These are phyloP conservation scores for Aspergillus fumigatiaffinis DNA, from an alignment of 2,329 filamentous ascomycete genomes.

Conservation along the genomic window DNA sequence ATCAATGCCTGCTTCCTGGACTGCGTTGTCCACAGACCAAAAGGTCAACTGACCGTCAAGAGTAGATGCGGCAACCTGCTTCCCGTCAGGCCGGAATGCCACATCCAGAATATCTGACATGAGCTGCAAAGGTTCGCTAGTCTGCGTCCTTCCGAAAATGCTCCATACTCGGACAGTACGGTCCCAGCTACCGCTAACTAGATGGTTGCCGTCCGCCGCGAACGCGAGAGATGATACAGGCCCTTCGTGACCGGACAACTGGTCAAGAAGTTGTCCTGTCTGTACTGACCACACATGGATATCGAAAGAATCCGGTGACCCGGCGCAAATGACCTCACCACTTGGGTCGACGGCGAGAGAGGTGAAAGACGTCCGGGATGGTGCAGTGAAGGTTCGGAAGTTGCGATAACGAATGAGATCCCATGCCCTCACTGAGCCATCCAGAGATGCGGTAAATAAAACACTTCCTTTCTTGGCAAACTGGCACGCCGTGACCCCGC, in stretches of 20 bases:
- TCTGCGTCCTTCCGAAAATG: slow-evolving; percentile 89
- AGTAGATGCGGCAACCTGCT: slow-evolving; percentile 86
- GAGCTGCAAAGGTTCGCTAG: slow-evolving; percentile 86
- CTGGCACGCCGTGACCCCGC: slow-evolving; percentile 85
- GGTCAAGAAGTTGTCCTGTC: slow-evolving; percentile 90
- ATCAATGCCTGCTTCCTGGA: slow-evolving; percentile 81
- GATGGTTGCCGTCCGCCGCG: slow-evolving; percentile 74
- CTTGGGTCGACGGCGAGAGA: slow-evolving; percentile 95
- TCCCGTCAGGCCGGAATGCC: slow-evolving; percentile 81
- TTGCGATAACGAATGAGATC: slow-evolving; percentile 94
- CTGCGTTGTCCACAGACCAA: slow-evolving; percentile 85
- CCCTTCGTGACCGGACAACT: slow-evolving; percentile 86
- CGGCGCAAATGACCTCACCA: slow-evolving; percentile 92
- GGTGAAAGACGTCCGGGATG: slow-evolving; percentile 85
- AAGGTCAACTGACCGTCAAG: slow-evolving; percentile 92
- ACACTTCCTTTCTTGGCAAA: slow-evolving; percentile 95
- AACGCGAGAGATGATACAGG: slow-evolving; percentile 87
- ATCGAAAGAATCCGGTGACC: slow-evolving; percentile 92
- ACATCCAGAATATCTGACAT: slow-evolving; percentile 87
- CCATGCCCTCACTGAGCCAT: slow-evolving; percentile 93
- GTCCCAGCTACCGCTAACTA: slow-evolving; percentile 96
- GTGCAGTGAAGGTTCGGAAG: slow-evolving; percentile 94
- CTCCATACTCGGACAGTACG: slow-evolving; percentile 94
- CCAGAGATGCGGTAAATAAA: slow-evolving; percentile 88
- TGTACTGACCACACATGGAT: slow-evolving; percentile 99